Evolutionary conservation across 129 eudicot species (phyloP).

Genomic region (Chrysanthemum seticuspe): DNA sequence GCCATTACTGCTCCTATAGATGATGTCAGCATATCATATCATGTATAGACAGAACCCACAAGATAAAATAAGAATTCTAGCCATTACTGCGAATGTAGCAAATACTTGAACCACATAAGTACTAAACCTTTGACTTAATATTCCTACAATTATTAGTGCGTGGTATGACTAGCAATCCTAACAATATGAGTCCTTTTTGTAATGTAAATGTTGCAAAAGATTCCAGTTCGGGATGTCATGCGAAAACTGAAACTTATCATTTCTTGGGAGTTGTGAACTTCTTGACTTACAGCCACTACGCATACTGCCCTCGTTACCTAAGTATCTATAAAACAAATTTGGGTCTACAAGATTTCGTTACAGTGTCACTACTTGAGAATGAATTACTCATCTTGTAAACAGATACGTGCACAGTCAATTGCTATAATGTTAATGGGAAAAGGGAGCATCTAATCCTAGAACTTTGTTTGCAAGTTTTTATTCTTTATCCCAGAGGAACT

Average conservation of each 20-base stretch:
- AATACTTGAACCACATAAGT: slow-evolving; percentile 6
- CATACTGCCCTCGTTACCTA: no score
- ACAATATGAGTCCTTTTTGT: neutral
- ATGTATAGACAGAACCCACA: neutral
- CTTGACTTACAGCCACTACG: neutral
- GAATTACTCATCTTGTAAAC: neutral
- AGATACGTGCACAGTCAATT: neutral
- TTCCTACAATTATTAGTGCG: neutral
- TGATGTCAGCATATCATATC: neutral
- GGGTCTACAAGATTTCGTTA: slow-evolving; percentile 13
- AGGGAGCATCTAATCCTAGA: neutral
- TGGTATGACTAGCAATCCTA: neutral
- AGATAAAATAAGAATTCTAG: slow-evolving; percentile 10
- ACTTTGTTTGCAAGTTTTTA: neutral
- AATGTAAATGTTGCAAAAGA: neutral
- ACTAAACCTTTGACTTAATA: neutral
- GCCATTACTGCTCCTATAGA: neutral
- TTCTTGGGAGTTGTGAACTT: no score
- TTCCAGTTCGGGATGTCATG: neutral
- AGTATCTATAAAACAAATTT: neutral
- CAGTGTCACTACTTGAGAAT: neutral
- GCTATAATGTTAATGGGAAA: neutral
- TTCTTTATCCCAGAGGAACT: neutral
- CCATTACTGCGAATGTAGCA: neutral
- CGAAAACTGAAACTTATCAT: no score